Conservation (phyloP, 1,284 basidiomycete species). For the Cystobasidium slooffiae region DNA sequence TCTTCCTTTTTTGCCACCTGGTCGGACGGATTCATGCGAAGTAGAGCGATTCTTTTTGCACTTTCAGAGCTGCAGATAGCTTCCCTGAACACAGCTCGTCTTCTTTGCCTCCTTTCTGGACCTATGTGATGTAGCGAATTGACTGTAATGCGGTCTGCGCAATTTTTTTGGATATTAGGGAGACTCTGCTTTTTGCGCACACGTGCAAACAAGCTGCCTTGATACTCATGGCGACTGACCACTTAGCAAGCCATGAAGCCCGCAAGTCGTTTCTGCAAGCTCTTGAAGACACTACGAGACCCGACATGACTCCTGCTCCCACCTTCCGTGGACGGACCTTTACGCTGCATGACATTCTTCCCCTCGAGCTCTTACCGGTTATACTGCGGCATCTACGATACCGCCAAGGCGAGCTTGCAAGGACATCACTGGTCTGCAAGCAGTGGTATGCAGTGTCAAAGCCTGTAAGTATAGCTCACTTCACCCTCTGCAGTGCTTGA, state of each 20-base stretch:
- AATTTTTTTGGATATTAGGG: not conserved
- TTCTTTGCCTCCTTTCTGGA: not conserved
- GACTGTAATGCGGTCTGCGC: not conserved
- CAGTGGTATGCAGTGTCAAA: slow-evolving; percentile 20
- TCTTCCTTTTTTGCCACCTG: not conserved
- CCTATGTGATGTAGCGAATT: not conserved
- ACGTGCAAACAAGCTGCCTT: too few relatives aligned
- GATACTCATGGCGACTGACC: not conserved
- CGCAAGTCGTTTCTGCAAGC: not conserved
- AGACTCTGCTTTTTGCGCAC: too few relatives aligned
- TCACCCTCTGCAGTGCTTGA: not conserved
- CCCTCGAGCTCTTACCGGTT: slow-evolving; percentile 17
- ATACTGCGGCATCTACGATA: slow-evolving; percentile 32
- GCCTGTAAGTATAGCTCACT: slow-evolving; percentile 17
- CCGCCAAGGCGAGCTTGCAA: slow-evolving; percentile 25
- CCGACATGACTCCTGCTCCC: not conserved
- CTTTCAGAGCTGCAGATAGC: not conserved
- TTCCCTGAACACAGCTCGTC: not conserved
- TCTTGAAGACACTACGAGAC: slow-evolving; percentile 1
- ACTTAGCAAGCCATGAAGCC: slow-evolving; percentile 3
- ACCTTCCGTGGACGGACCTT: not conserved
- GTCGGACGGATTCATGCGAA: not conserved
- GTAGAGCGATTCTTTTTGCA: not conserved
- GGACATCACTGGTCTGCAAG: slow-evolving; percentile 29
- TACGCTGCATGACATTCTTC: slow-evolving; percentile 24